Conservation (phyloP, 2,329 filamentous ascomycete species). For the Penicillium sp. region DNA sequence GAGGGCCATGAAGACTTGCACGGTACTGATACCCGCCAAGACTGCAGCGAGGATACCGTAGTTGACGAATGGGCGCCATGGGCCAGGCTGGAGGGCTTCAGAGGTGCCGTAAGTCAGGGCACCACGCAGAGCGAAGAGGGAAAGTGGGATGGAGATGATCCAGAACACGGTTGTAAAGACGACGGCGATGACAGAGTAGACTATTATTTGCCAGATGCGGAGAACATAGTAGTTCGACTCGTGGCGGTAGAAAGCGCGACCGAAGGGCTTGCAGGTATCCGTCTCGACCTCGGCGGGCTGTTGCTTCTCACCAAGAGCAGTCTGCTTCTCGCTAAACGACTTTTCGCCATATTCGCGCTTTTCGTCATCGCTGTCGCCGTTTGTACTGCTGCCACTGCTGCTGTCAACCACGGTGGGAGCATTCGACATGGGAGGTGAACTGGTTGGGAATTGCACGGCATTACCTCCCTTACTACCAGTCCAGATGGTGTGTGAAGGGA, state of each 20-base stretch:
- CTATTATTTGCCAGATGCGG: conserved; percentile 50
- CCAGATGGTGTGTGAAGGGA: conserved; percentile 50
- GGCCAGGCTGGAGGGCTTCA: conserved; percentile 25
- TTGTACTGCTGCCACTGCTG: conserved; percentile 9
- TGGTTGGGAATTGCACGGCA: conserved; percentile 46
- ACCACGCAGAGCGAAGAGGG: conserved; percentile 47
- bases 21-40: conserved; percentile 37
- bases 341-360: not conserved
- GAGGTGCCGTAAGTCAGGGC: conserved; percentile 28
- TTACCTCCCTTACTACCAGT: conserved; percentile 56
- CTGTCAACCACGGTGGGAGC: conserved; percentile 14
- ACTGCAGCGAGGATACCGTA: conserved; percentile 20
- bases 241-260: conserved; percentile 56
- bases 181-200: conserved; percentile 51
- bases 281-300: conserved; percentile 2
- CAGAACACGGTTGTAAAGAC: conserved; percentile 54
- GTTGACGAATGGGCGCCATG: conserved; percentile 42
- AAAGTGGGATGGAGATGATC: conserved; percentile 48
- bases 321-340: not conserved
- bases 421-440: conserved; percentile 9
- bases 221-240: conserved; percentile 55
- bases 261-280: conserved; percentile 50
- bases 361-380: conserved; percentile 11
- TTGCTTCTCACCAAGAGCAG: not conserved
- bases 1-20: conserved; percentile 48